Conservation (phyloP, 2,329 filamentous ascomycete genomes). For the Cordyceps cicadae region DNA sequence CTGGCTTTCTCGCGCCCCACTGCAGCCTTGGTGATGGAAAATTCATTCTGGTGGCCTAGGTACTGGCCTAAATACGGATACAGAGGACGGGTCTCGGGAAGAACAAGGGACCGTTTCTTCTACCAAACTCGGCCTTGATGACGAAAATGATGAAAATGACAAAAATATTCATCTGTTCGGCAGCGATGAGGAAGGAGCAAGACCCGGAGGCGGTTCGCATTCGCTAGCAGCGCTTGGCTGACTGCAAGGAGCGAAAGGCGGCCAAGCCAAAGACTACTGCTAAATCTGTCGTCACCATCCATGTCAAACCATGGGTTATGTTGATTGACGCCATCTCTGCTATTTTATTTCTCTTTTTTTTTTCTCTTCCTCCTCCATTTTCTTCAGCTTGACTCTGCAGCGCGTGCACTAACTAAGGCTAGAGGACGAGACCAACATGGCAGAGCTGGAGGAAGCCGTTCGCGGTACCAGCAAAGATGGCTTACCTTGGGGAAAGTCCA, state of each 20-base stretch:
- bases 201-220: conserved; percentile 76
- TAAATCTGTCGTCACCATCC: conserved; percentile 91
- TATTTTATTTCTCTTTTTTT: no score
- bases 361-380: neutral
- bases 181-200: conserved; percentile 90
- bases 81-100: no score
- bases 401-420: conserved; percentile 16
- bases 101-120: no score
- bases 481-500: conserved; percentile 89
- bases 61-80: no score
- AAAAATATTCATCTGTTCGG: conserved; percentile 91
- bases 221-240: conserved; percentile 82
- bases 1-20: no score
- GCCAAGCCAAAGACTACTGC: conserved; percentile 82
- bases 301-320: conserved; percentile 98
- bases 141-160: no score
- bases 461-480: conserved; percentile 83
- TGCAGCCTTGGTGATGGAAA: no score
- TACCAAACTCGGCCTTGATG: no score
- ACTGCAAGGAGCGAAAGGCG: conserved; percentile 96
- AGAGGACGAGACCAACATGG: conserved; percentile 94
- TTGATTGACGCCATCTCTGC: conserved; percentile 15
- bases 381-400: neutral
- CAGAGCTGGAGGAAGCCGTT: conserved; percentile 68
- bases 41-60: no score